Conservation (phyloP, 169 alveolate species). For the Eimeria brunetti region DNA sequence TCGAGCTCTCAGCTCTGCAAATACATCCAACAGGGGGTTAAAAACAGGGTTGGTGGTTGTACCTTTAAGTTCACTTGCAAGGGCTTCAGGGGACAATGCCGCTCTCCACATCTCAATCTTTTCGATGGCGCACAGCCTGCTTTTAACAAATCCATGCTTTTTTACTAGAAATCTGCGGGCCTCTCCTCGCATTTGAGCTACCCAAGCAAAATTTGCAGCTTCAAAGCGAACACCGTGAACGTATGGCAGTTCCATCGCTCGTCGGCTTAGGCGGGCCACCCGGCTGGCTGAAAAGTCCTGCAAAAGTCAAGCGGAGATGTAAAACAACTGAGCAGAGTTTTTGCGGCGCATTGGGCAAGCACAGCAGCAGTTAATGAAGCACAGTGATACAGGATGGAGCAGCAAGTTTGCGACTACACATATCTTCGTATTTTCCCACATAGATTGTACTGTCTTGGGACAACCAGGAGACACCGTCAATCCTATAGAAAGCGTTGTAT, state of each 20-base stretch:
- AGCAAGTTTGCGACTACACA: too few relatives aligned
- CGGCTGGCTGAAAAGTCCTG: conserved; percentile 80
- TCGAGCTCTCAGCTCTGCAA: too few relatives aligned
- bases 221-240: conserved; percentile 82
- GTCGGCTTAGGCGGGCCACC: conserved; percentile 60
- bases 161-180: conserved; percentile 77
- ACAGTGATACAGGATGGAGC: neutral
- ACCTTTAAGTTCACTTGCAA: conserved; percentile 72
- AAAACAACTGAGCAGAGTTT: neutral
- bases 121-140: conserved; percentile 76
- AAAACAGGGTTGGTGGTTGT: neutral
- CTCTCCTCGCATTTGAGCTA: conserved; percentile 68
- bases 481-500: neutral
- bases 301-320: neutral
- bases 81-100: conserved; percentile 55
- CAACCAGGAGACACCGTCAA: neutral
- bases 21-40: neutral
- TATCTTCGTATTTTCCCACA: neutral
- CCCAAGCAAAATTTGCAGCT: conserved; percentile 78
- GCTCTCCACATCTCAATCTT: conserved; percentile 72
- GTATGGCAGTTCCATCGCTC: conserved; percentile 80
- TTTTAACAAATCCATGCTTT: conserved; percentile 76
- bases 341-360: neutral
- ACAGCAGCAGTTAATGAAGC: neutral
- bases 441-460: neutral